phyloP scores from a whole-genome alignment of 1,139 yeast genomes.

The Yamadazyma dendronema region DNA sequence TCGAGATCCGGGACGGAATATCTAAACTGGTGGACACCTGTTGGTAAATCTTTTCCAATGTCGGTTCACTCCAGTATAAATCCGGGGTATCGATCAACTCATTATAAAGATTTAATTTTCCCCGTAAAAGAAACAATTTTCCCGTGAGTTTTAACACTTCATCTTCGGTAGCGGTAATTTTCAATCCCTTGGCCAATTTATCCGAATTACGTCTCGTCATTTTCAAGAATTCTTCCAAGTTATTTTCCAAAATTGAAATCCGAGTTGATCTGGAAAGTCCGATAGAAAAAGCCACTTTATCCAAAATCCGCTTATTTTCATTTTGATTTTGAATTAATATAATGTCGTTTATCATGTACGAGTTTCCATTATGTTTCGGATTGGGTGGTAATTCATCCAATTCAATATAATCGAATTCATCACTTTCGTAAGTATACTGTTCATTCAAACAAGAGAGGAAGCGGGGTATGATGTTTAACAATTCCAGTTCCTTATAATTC shows the following conservation, averaged over 20 bases:
- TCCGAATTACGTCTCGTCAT: constrained; percentile 66
- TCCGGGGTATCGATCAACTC: constrained; percentile 92
- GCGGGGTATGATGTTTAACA: constrained; percentile 49
- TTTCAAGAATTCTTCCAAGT: constrained; percentile 64
- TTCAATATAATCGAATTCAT: constrained; percentile 85
- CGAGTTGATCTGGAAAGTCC: constrained; percentile 87
- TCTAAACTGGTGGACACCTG: constrained; percentile 71
- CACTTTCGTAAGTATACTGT: constrained; percentile 64
- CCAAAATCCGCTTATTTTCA: constrained; percentile 51
- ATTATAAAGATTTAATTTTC: constrained; percentile 80
- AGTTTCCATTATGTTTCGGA: constrained; percentile 28
- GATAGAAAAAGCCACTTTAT: constrained; percentile 85
- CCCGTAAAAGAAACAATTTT: constrained; percentile 67
- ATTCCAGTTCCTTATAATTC: constrained; percentile 62
- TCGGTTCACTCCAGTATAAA: constrained; percentile 89
- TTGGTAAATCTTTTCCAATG: constrained; percentile 70
- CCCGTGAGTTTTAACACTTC: constrained; percentile 75
- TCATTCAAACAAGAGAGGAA: constrained; percentile 28
- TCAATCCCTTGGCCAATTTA: constrained; percentile 60
- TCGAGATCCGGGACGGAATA: constrained; percentile 71
- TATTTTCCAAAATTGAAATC: constrained; percentile 71
- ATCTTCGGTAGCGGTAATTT: constrained; percentile 54
- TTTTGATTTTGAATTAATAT: constrained; percentile 57
- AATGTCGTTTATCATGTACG: constrained; percentile 65
- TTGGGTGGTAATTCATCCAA: constrained; percentile 26